These are phyloP conservation scores for Cladosporium sp. DNA, from an alignment of 2,329 filamentous ascomycete species.

Conservation along the genomic window DNA sequence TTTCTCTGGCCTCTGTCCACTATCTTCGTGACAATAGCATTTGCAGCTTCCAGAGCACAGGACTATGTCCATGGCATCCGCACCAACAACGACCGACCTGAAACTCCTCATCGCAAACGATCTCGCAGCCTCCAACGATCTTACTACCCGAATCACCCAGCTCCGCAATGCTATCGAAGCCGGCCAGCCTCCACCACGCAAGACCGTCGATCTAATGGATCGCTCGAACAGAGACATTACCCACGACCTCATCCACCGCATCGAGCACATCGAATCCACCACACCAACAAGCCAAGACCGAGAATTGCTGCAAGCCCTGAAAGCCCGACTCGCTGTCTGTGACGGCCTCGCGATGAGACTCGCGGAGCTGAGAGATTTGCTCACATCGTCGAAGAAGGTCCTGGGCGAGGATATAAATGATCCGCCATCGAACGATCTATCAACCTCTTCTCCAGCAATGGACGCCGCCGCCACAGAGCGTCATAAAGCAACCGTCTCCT, in stretches of 20 bases:
- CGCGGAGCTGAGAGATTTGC: slow-evolving; percentile 18
- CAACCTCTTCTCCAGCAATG: too few relatives aligned
- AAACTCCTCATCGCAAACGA: slow-evolving; percentile 18
- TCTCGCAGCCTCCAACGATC: slow-evolving; percentile 17
- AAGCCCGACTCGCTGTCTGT: slow-evolving; percentile 18
- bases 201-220: slow-evolving; percentile 14
- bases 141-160: slow-evolving; percentile 18
- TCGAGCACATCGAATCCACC: slow-evolving; percentile 21
- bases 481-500: too few relatives aligned
- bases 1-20: too few relatives aligned
- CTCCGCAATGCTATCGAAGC: slow-evolving; percentile 15
- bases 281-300: slow-evolving; percentile 15
- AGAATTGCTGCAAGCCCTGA: slow-evolving; percentile 21
- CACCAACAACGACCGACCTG: slow-evolving; percentile 16
- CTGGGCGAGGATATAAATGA: too few relatives aligned
- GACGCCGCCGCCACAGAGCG: too few relatives aligned
- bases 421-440: too few relatives aligned
- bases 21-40: too few relatives aligned
- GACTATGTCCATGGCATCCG: background rate
- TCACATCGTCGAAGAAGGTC: background rate
- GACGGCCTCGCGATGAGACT: slow-evolving; percentile 19
- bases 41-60: background rate
- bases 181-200: slow-evolving; percentile 8
- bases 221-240: slow-evolving; percentile 19
- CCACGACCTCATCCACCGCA: slow-evolving; percentile 18